Evolutionary conservation across 2,329 filamentous ascomycete genomes (phyloP), one percentile per base, ranked within the genome.

Genomic region (Aspergillus intermedius): DNA sequence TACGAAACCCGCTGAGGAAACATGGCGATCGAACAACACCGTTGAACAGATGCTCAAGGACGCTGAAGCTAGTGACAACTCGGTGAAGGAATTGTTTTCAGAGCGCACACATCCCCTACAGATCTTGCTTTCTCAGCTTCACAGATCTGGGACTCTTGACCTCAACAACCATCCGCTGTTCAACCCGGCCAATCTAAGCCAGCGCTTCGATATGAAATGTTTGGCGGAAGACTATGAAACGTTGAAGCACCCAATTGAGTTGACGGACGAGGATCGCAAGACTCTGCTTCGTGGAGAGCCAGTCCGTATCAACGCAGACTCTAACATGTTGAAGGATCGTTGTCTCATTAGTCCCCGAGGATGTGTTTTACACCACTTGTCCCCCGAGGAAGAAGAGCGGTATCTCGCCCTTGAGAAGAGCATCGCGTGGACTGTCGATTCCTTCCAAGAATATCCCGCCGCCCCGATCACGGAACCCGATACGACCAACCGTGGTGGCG

Each of bases 261-360:
- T 75, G 34, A 69, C 66, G 1, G 66, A 72, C 21, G 69, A 71
- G n/a, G 61, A 75, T 47, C 69, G 68, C 21, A 73, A 67, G 54
- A 56, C 63, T 17, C 51, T 74, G 13, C 63, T 69, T 19, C 66
- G 67, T 23, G 73, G 73, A 19, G 64, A 73, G 49, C 62, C 70
- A 4, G 60, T 76, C 35, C 66, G 66, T 22, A 55, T 74, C 34
- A 66, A 69, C 12, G 52, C 58, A 9, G 62, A 66, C 5, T 63
- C 62, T 25, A 60, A 59, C 28, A 55, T 63, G 37, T 56, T 74
- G n/a, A 71, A 74, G 45, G 60, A 66, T 23, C 65, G 69, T 32
- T 71, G 69, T 46, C 57, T 76, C 22, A 70, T 76, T 46, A 75
- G 69, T 9, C 73, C 74, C 10, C 64, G 66, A 21, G 73, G 74